Evolutionary conservation across 2,329 filamentous ascomycete genomes (phyloP), one percentile per base, ranked within the genome.

Genomic region (Biscogniauxia marginata): DNA sequence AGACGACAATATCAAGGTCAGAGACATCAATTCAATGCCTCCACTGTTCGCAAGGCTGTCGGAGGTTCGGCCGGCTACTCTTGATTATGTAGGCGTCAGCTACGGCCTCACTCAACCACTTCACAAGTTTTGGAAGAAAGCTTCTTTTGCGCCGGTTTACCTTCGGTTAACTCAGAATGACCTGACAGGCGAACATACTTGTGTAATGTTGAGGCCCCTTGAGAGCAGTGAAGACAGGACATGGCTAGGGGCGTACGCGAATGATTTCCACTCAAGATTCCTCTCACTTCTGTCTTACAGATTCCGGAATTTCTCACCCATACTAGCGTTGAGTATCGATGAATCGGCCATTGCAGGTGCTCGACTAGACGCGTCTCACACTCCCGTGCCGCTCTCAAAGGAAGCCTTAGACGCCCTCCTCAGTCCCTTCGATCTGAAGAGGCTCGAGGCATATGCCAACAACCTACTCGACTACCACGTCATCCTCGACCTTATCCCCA

Each of bases 391-490:
- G 1, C 76, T 99, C 52, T 85, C 79, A 11, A 96, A 96, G 74
- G 61, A 76, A 0, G 89, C 93, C 59, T 82, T 99, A 6, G 93
- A 97, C 67, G 77, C 79, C 16, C 73, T 88, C 2, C 84, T 99
- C 72, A 91, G 90, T 3, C 93, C 95, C 0, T 98, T 95, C 71
- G 95, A 99, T 72, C 84, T 97, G 60, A 98, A 98, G 78, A 88
- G 95, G 23, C 81, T 99, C 3, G 93, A 97, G 70, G 93, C 90
- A 46, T 99, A 99, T 67, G 91, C 95, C 16, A 96, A 96, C 75
- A 96, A 96, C 75, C 90, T 97, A 82, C 85, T 99, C 45, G 96
- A 99, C 74, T 96, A 98, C 77, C 96, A 97, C 70, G 93, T 97
- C 65, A 95, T 99, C 54, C 83, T 98, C 23, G 96, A 99, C 71